These are phyloP conservation scores for Phytophthora hybrid DNA, from an alignment of 352 stramenopile species.

Conservation along the genomic window DNA sequence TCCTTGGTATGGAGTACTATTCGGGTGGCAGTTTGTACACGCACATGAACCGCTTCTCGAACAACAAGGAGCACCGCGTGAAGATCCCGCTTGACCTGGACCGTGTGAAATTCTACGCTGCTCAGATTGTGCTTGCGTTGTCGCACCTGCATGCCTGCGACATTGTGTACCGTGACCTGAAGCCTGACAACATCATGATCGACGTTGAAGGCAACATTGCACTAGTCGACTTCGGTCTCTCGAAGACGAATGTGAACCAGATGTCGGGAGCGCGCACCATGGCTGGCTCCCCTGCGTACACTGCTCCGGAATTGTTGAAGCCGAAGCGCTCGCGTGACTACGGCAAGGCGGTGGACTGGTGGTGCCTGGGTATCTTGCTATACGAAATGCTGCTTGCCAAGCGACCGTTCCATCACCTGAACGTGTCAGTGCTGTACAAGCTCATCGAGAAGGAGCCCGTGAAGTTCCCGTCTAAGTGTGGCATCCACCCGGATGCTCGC, in stretches of 20 bases:
- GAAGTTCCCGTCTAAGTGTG: slow-evolving; percentile 84
- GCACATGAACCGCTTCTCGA: slow-evolving; percentile 93
- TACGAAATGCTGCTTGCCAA: slow-evolving; percentile 94
- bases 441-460: slow-evolving; percentile 91
- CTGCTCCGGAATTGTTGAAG: slow-evolving; percentile 82
- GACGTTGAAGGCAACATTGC: slow-evolving; percentile 94
- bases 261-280: slow-evolving; percentile 87
- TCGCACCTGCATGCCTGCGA: slow-evolving; percentile 93
- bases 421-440: slow-evolving; percentile 92
- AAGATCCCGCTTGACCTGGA: slow-evolving; percentile 84
- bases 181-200: slow-evolving; percentile 97
- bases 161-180: slow-evolving; percentile 97
- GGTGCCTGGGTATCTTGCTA: slow-evolving; percentile 90
- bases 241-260: slow-evolving; percentile 92
- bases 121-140: slow-evolving; percentile 93
- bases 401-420: slow-evolving; percentile 92
- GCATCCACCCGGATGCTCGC: slow-evolving; percentile 71
- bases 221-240: slow-evolving; percentile 95
- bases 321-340: slow-evolving; percentile 88
- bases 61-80: slow-evolving; percentile 90
- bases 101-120: slow-evolving; percentile 91
- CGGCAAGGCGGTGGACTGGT: slow-evolving; percentile 90
- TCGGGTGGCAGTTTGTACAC: slow-evolving; percentile 88
- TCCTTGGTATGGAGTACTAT: slow-evolving; percentile 90
- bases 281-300: slow-evolving; percentile 86